These are phyloP conservation scores for Tylopilus vinaceipallidus DNA, from an alignment of 768 basidiomycete species.

Conservation along the genomic window DNA sequence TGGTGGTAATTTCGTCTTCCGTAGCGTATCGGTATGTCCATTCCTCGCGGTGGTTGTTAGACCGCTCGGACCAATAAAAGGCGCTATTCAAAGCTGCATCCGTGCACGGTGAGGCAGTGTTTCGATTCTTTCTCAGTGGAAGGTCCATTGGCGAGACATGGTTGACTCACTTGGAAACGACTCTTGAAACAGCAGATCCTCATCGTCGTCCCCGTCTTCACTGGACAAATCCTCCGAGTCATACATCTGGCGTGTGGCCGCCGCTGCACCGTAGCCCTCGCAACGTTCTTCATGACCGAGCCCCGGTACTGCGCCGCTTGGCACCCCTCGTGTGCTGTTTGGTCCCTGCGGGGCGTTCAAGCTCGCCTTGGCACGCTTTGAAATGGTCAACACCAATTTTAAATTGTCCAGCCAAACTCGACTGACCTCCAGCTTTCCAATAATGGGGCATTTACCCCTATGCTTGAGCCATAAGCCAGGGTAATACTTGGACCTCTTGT, in stretches of 20 bases:
- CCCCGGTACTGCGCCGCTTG: neutral
- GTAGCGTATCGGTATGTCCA: constrained; percentile 35
- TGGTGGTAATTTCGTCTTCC: constrained; percentile 28
- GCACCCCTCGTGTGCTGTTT: constrained; percentile 1
- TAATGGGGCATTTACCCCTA: constrained; percentile 25
- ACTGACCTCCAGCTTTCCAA: constrained; percentile 29
- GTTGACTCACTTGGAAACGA: constrained; percentile 28
- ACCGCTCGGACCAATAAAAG: constrained; percentile 16
- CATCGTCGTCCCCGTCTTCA: constrained; percentile 20
- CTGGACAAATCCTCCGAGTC: constrained; percentile 7
- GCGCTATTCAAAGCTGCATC: constrained; percentile 18
- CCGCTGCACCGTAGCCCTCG: neutral
- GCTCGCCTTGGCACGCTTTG: constrained; percentile 15
- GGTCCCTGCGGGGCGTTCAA: neutral
- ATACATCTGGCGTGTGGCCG: neutral
- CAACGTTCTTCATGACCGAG: neutral
- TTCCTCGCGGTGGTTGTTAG: constrained; percentile 1
- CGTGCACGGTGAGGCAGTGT: neutral
- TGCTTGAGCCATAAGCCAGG: constrained; percentile 37
- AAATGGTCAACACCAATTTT: constrained; percentile 11
- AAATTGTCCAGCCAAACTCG: neutral
- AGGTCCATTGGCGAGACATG: neutral
- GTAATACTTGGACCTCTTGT: constrained; percentile 35
- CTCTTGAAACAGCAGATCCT: constrained; percentile 6
- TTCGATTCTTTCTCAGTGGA: constrained; percentile 2